Conservation (phyloP, 345 rosid genomes). For the Brassica incana region DNA sequence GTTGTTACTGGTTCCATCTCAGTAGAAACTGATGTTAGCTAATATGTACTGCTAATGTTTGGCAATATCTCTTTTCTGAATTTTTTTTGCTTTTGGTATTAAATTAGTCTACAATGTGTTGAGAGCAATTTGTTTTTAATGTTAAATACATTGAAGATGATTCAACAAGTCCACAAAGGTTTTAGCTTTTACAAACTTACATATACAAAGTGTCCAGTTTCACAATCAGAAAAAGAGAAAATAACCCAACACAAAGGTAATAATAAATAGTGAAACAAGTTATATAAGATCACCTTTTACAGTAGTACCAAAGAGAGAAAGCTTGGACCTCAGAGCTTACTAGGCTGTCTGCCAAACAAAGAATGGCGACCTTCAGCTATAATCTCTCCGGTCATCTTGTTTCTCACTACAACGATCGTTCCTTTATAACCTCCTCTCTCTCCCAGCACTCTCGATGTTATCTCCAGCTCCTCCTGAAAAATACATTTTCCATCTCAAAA, state of each 20-base stretch:
- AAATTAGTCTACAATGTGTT: background rate
- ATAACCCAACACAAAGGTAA: background rate
- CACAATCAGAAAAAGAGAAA: background rate
- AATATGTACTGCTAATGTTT: background rate
- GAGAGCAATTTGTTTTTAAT: background rate
- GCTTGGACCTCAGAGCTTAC: conserved; percentile 57
- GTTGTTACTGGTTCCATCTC: conserved; percentile 6
- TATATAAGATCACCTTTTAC: background rate
- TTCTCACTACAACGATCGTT: conserved; percentile 63
- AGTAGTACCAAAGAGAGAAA: background rate
- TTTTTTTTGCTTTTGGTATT: background rate
- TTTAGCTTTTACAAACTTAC: background rate
- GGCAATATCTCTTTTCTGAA: background rate
- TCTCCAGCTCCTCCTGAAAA: conserved; percentile 81
- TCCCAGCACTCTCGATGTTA: conserved; percentile 68
- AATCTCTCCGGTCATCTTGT: conserved; percentile 70
- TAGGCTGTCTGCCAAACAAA: conserved; percentile 58
- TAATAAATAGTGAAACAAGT: background rate
- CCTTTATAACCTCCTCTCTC: conserved; percentile 68
- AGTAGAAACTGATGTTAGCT: background rate
- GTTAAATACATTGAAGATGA: background rate
- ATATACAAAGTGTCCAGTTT: conserved; percentile 7
- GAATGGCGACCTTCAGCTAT: conserved; percentile 97
- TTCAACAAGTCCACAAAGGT: background rate
- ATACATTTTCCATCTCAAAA: background rate